Evolutionary conservation across 176 grass and related monocot genomes (phyloP).

Genomic region (Cocos nucifera): DNA sequence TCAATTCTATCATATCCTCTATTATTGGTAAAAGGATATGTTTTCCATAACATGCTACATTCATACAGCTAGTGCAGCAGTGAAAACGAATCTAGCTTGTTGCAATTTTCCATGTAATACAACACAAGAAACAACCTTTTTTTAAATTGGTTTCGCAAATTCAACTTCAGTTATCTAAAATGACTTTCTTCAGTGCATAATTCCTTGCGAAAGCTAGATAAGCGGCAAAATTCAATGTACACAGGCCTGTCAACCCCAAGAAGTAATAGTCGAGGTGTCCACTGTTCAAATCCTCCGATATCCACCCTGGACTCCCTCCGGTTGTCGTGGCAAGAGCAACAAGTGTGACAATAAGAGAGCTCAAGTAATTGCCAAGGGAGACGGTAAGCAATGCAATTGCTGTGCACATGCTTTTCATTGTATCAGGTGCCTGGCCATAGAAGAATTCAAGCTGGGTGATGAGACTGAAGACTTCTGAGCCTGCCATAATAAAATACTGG

Average conservation of each 20-base stretch:
- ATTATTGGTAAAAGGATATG: no score
- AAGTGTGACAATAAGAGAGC: slow-evolving; percentile 48
- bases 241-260: slow-evolving; percentile 33
- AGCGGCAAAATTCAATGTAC: slow-evolving; percentile 28
- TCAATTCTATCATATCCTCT: no score
- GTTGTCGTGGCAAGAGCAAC: slow-evolving; percentile 26
- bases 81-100: no score
- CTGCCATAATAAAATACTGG: slow-evolving; percentile 53
- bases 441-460: slow-evolving; percentile 87
- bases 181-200: slow-evolving; percentile 44
- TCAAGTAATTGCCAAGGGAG: slow-evolving; percentile 56
- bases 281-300: slow-evolving; percentile 32
- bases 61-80: no score
- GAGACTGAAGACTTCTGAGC: slow-evolving; percentile 60
- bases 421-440: slow-evolving; percentile 59
- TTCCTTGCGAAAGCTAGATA: slow-evolving; percentile 26
- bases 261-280: slow-evolving; percentile 56
- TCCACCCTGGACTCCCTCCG: slow-evolving; percentile 27
- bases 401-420: slow-evolving; percentile 78
- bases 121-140: no score
- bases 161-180: not conserved
- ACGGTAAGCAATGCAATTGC: slow-evolving; percentile 62
- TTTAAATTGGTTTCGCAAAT: not conserved
- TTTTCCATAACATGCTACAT: no score
- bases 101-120: no score